Percentiles rank a stretch among this genome's conserved stretches.
These are phyloP conservation scores for Adansonia madagascariensis DNA, from an alignment of 441 rosid genomes.

Conservation along the genomic window DNA sequence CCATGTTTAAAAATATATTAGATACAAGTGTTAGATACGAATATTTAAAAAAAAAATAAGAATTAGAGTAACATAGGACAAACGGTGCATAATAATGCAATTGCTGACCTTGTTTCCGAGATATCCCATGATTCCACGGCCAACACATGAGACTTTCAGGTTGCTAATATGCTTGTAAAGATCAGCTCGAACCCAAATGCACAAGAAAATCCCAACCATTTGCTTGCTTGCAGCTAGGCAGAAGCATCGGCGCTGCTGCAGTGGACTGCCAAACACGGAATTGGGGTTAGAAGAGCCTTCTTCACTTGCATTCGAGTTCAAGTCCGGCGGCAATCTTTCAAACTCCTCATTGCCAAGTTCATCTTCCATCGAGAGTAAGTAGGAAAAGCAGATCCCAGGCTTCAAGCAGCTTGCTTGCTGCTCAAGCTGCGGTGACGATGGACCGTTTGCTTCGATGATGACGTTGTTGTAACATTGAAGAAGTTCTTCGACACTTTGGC, in stretches of 20 bases:
- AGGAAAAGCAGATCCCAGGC: slow-evolving; percentile 58
- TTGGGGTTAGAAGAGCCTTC: slow-evolving; percentile 36
- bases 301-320: slow-evolving; percentile 25
- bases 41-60: too few relatives aligned
- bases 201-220: slow-evolving; percentile 89
- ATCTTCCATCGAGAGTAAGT: slow-evolving; percentile 48
- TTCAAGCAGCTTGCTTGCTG: background rate
- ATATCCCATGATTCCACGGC: slow-evolving; percentile 94
- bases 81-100: background rate
- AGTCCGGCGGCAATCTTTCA: slow-evolving; percentile 24
- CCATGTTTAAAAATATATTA: too few relatives aligned
- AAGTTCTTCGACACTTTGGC: slow-evolving; percentile 34
- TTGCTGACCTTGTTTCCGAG: slow-evolving; percentile 84
- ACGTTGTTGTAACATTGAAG: slow-evolving; percentile 27
- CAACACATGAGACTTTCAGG: slow-evolving; percentile 84
- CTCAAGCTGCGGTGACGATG: too few relatives aligned
- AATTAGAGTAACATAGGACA: background rate
- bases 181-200: slow-evolving; percentile 79
- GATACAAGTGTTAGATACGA: too few relatives aligned
- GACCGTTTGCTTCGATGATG: slow-evolving; percentile 6
- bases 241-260: slow-evolving; percentile 31
- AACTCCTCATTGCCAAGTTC: slow-evolving; percentile 43
- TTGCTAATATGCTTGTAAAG: slow-evolving; percentile 52
- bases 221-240: slow-evolving; percentile 84
- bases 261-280: slow-evolving; percentile 31